phyloP scores from a whole-genome alignment of 176 grass and related monocot genomes.

The Lolium rigidum region DNA sequence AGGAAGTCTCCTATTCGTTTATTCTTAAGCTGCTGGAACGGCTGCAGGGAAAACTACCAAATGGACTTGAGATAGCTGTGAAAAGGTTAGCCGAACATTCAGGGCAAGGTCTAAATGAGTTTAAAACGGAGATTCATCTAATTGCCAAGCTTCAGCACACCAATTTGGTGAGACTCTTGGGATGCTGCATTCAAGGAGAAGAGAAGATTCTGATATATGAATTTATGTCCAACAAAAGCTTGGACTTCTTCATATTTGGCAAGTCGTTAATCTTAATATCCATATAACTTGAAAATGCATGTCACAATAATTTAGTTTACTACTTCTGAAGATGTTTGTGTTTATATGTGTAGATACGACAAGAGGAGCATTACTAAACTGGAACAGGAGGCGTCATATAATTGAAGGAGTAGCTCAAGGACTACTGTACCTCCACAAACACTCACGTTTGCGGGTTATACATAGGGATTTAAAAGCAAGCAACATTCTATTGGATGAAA shows the following conservation, averaged over 20 bases:
- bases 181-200: conserved; percentile 39
- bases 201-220: conserved; percentile 65
- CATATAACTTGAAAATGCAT: background rate
- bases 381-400: conserved; percentile 26
- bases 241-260: conserved; percentile 62
- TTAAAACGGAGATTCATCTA: conserved; percentile 51
- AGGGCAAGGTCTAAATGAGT: conserved; percentile 49
- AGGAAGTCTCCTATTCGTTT: background rate
- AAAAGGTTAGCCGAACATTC: conserved; percentile 41
- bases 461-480: conserved; percentile 45
- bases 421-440: conserved; percentile 41
- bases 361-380: conserved; percentile 29
- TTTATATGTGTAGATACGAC: background rate
- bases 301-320: background rate
- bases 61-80: conserved; percentile 49
- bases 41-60: conserved; percentile 35
- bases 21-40: background rate
- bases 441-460: conserved; percentile 26
- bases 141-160: conserved; percentile 57
- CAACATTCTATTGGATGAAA: conserved; percentile 32
- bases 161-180: conserved; percentile 54
- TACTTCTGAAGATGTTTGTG: background rate
- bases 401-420: conserved; percentile 44
- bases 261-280: background rate
- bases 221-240: conserved; percentile 56